Evolutionary conservation across 176 grass and related monocot genomes (phyloP), one percentile per base, ranked within the genome.

Genomic region (Avena sativa): DNA sequence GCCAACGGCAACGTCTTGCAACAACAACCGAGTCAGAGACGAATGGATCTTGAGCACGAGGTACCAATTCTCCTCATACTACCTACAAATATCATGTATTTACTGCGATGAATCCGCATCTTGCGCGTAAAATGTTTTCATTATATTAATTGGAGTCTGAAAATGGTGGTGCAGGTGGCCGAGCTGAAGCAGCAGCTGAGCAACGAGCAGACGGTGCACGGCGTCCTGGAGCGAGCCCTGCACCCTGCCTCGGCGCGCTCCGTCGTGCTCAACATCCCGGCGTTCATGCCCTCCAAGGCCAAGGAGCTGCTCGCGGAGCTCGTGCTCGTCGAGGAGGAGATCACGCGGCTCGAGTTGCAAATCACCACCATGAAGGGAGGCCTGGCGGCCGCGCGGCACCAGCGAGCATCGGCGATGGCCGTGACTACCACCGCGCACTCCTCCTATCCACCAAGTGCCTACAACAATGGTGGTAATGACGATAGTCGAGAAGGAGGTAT

Each of bases 301-400:
- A 95, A 95, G 82, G 86, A 94, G 84, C 84, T 95, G 49, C 90
- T 98, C 5, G 96, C 92, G 4, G 96, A 98, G 89, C 90, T 98
- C 9, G 86, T 95, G 23, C 67, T 98, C 56, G 96, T 98, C 47
- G 93, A 98, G 73, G 85, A 98, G 34, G 96, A 98, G 84, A 95
- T 98, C 79, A 86, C 86, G 11, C 87, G 92, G 65, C 79, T 98
- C 9, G 96, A 98, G 91, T 23, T 16, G 28, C 88, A 98, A 82
- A 91, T 95, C 60, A 56, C 76, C 2, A 81, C 17, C 12, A 93
- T 91, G 82, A 87, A 90, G 87, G 76, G 86, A 71, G 91, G 89
- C 34, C 75, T 89, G 9, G 16, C 52, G 49, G 62, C 85, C n/a
- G 52, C 80, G 74, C 84, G 67, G 60, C 74, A 69, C 34, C 12